Evolutionary conservation across 345 rosid species (phyloP), one percentile per base, ranked within the genome.

Genomic region (Citrus unshiu): DNA sequence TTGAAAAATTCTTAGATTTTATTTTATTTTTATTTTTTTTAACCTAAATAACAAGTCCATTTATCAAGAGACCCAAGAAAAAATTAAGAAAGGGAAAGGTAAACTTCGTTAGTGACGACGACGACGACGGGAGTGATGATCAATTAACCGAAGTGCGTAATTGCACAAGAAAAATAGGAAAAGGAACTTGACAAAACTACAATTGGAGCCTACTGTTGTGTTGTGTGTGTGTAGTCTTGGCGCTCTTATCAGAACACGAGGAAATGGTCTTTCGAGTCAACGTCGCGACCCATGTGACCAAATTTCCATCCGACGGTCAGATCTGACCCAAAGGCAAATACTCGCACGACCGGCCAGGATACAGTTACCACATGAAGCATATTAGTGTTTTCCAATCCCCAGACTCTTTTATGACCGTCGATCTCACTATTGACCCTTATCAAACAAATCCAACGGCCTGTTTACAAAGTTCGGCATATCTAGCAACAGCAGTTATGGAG

Each of bases 361-460:
- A 46, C 51, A 46, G 51, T 12, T 1, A 46, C 1, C 18, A 3
- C 5, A 46, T 3, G 1, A 1, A 13, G 51, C 51, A 46, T 37
- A 1, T 51, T 43, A 67, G 81, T 56, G 40, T 73, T 29, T 78
- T 64, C 78, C 39, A 63, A 74, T 27, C 62, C 51, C n/a, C 19
- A 58, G 7, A 21, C 79, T 30, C 64, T 80, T 58, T 80, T 67
- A 27, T 21, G 56, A 73, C 83, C 86, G 83, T 82, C 63, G 81
- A 86, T 81, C 81, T 1, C 8, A 4, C 32, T 25, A 57, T 4
- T 18, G 76, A 73, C 72, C 83, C 69, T 74, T 51, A 21, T 1
- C 37, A 13, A 70, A 19, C 49, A 54, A 77, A 89, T 87, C 89
- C 79, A 81, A 83, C 87, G 89, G 85, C 65, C 76, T 78, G 43